phyloP scores from a whole-genome alignment of 805 yeast genomes.

The Candida boidinii region DNA sequence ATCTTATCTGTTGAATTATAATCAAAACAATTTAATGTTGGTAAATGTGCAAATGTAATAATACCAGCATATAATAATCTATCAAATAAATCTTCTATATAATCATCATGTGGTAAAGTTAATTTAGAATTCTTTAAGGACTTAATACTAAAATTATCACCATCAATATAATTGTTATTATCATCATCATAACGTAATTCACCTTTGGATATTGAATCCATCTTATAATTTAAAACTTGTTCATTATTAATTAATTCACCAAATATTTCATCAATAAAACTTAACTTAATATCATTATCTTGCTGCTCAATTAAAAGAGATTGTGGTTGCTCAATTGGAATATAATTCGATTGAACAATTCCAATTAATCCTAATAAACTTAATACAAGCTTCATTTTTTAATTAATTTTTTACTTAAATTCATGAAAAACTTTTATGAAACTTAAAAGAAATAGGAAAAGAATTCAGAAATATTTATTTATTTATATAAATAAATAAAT shows the following conservation, averaged over 20 bases:
- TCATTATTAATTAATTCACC: constrained; percentile 14
- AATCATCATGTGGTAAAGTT: constrained; percentile 26
- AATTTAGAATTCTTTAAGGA: constrained; percentile 11
- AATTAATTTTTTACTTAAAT: too few relatives aligned
- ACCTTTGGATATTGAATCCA: not conserved
- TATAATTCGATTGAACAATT: too few relatives aligned
- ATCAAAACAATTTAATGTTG: constrained; percentile 35
- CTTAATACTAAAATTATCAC: too few relatives aligned
- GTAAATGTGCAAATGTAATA: constrained; percentile 44
- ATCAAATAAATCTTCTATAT: constrained; percentile 22
- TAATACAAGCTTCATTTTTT: too few relatives aligned
- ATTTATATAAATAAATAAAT: too few relatives aligned
- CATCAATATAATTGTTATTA: not conserved
- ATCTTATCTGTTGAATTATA: constrained; percentile 14
- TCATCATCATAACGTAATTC: not conserved
- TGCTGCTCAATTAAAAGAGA: too few relatives aligned
- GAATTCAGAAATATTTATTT: too few relatives aligned
- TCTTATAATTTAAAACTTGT: constrained; percentile 4
- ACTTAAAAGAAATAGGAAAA: too few relatives aligned
- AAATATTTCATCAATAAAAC: constrained; percentile 17
- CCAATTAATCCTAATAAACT: too few relatives aligned
- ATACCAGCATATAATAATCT: constrained; percentile 37
- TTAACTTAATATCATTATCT: not conserved
- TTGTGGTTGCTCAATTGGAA: too few relatives aligned
- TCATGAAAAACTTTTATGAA: too few relatives aligned